phyloP scores from a whole-genome alignment of 495 filamentous ascomycete species.

The Hamigera avellanea region DNA sequence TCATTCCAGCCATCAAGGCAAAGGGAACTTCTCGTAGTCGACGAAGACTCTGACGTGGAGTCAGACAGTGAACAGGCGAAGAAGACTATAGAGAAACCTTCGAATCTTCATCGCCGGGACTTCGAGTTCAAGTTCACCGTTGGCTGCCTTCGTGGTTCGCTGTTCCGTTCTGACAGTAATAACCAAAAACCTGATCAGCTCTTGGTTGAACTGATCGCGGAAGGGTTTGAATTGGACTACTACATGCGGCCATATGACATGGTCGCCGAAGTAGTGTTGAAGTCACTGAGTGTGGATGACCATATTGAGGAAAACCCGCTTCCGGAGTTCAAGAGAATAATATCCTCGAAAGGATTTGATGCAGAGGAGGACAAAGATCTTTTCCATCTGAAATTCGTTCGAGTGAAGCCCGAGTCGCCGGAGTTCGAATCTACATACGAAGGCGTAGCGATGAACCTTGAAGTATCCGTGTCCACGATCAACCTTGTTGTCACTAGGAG shows the following conservation, averaged over 20 bases:
- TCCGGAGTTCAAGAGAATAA: slow-evolving; percentile 90
- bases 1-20: slow-evolving; percentile 54
- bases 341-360: slow-evolving; percentile 73
- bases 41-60: slow-evolving; percentile 58
- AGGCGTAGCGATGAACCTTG: slow-evolving; percentile 83
- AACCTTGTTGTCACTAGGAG: slow-evolving; percentile 89
- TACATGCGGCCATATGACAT: slow-evolving; percentile 84
- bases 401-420: slow-evolving; percentile 82
- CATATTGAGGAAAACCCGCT: slow-evolving; percentile 81
- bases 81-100: slow-evolving; percentile 41
- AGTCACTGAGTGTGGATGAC: slow-evolving; percentile 84
- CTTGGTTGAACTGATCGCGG: slow-evolving; percentile 81
- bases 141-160: slow-evolving; percentile 79
- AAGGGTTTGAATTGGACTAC: slow-evolving; percentile 77
- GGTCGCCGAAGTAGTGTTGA: slow-evolving; percentile 78
- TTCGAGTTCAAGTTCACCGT: slow-evolving; percentile 97
- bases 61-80: slow-evolving; percentile 48
- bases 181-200: slow-evolving; percentile 65
- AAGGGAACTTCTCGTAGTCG: slow-evolving; percentile 67
- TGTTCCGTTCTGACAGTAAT: slow-evolving; percentile 78
- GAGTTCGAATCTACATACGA: slow-evolving; percentile 87
- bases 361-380: slow-evolving; percentile 68
- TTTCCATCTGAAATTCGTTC: slow-evolving; percentile 76
- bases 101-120: slow-evolving; percentile 70
- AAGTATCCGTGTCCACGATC: slow-evolving; percentile 87